Evolutionary conservation across 371 early-diverging fungal genomes (phyloP), one percentile per base, ranked within the genome.

Genomic region (Zychaea mexicana): DNA sequence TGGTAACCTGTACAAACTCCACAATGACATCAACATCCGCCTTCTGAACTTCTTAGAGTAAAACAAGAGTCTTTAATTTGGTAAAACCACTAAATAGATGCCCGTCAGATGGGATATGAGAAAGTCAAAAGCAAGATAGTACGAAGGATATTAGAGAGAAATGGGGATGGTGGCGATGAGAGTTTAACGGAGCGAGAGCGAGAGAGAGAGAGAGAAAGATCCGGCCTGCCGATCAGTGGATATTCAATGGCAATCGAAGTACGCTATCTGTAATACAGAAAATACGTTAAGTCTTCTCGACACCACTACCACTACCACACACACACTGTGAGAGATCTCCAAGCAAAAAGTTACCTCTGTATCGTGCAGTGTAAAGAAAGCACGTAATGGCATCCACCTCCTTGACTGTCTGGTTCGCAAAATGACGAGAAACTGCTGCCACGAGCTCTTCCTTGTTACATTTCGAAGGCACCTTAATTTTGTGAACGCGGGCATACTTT

Each of bases 341-440:
- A 42, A 12, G 15, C 42, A 10, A 10, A 10, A 10, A 15, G 17
- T 45, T 78, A 74, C 82, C 82, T 72, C 77, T 66, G 56, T 81
- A 75, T 26, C 73, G 82, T 52, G 77, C 74, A 59, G 78, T 74
- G 65, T 81, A 81, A 52, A 81, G 61, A 46, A 81, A 81, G 54
- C 77, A 78, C 39, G 82, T 81, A 49, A 81, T 74, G 36, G 78
- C 73, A 62, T 81, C 82, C 28, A 78, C 55, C 64, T 81, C 82
- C 54, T 77, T 81, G 15, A 81, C 75, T 5, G 78, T 71, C 61
- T 78, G 78, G 42, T 76, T 78, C 19, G 82, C 78, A 62, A 81
- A 81, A 65, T 81, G 82, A 57, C 78, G 82, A 47, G 78, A 77
- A 5, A 81, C 77, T 7, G 77, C 71, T 15, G 75, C 74, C 24